These are phyloP conservation scores for Ceratobasidium sp. DNA, from an alignment of 1,284 basidiomycete genomes.

Conservation along the genomic window DNA sequence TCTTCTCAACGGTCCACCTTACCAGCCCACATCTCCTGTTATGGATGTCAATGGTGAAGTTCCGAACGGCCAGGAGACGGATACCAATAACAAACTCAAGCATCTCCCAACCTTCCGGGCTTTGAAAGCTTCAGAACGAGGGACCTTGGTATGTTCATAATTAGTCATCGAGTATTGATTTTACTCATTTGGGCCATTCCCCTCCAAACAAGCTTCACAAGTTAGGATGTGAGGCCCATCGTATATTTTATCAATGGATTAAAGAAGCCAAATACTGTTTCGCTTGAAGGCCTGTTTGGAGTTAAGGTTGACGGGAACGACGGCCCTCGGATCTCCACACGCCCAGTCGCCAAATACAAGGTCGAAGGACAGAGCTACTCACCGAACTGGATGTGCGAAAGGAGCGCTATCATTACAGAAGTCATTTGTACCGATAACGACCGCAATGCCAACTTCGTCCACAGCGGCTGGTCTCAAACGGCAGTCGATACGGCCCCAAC, in stretches of 20 bases:
- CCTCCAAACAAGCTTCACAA: not conserved
- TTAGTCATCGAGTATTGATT: not conserved
- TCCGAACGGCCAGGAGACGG: no score
- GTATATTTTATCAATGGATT: not conserved
- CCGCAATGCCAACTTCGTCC: constrained; percentile 12
- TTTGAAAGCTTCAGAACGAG: no score
- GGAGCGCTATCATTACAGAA: not conserved
- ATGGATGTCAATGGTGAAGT: no score
- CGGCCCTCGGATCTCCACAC: not conserved
- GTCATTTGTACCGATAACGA: not conserved
- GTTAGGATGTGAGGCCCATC: not conserved
- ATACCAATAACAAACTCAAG: no score
- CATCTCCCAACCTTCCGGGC: no score
- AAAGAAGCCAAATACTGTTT: not conserved
- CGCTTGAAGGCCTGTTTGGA: constrained; percentile 11
- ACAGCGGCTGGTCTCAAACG: constrained; percentile 22
- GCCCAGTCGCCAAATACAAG: constrained; percentile 10
- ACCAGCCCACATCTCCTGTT: no score
- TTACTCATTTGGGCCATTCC: not conserved
- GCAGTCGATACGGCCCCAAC: not conserved
- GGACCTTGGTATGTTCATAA: not conserved
- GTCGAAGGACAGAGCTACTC: not conserved
- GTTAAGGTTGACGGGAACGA: constrained; percentile 13
- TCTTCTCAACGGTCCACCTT: no score
- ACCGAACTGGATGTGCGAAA: not conserved